phyloP scores from a whole-genome alignment of 257 asterid species.

The Lithospermum erythrorhizon region DNA sequence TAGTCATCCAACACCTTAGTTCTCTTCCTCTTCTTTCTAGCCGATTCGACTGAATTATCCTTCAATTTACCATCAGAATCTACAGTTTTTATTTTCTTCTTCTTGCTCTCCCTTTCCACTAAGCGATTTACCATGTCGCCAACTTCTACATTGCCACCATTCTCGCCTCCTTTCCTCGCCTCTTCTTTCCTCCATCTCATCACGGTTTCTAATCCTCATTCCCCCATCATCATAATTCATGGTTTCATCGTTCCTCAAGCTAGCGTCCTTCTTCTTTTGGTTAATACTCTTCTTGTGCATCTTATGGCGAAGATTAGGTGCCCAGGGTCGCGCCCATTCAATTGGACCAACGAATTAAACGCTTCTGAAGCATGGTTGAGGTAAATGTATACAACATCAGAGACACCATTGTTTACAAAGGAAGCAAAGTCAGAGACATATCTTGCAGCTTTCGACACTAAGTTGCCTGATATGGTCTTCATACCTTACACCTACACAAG shows the following conservation, averaged over 20 bases:
- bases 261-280: conserved; percentile 3
- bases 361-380: conserved; percentile 39
- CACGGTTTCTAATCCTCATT: not conserved
- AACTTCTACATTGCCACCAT: not conserved
- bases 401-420: conserved; percentile 37
- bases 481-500: not conserved
- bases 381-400: conserved; percentile 34
- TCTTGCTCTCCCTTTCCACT: not conserved
- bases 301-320: not conserved
- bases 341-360: conserved; percentile 33
- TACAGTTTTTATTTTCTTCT: conserved; percentile 8
- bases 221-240: not conserved
- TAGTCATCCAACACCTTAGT: conserved; percentile 3
- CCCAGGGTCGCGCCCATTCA: conserved; percentile 24
- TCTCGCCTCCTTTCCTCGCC: not conserved
- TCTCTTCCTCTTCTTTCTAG: conserved; percentile 23
- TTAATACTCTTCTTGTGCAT: not conserved
- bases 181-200: not conserved
- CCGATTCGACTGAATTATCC: conserved; percentile 8
- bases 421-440: conserved; percentile 31
- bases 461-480: conserved; percentile 41
- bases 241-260: not conserved
- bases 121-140: not conserved
- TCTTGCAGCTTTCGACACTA: conserved; percentile 37
- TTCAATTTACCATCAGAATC: conserved; percentile 12